These are phyloP conservation scores for Tylopilus sp. DNA, from an alignment of 1,284 basidiomycete species.

Conservation along the genomic window DNA sequence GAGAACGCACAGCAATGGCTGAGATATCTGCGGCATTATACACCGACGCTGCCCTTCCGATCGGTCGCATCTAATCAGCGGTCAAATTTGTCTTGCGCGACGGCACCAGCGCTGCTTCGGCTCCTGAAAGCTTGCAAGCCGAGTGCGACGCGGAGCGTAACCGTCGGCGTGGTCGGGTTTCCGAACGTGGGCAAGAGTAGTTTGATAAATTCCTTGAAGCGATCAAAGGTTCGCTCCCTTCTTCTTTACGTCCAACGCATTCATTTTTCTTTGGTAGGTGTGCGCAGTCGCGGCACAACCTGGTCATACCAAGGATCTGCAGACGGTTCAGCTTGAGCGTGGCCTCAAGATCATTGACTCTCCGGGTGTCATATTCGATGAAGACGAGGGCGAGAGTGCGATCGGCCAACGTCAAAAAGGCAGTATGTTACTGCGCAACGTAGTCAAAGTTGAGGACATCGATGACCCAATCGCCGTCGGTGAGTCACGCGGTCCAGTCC, in stretches of 20 bases:
- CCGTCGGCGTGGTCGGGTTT: constrained; percentile 93
- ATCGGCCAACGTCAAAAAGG: constrained; percentile 54
- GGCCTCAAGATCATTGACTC: constrained; percentile 93
- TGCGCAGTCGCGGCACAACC: constrained; percentile 95
- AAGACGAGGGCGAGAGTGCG: constrained; percentile 50
- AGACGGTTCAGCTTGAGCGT: constrained; percentile 90
- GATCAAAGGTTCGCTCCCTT: constrained; percentile 63
- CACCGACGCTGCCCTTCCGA: constrained; percentile 92
- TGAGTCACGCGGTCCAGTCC: constrained; percentile 36
- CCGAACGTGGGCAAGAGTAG: constrained; percentile 98
- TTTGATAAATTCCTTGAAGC: constrained; percentile 92
- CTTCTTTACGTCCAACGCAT: constrained; percentile 32
- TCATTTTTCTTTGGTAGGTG: constrained; percentile 44
- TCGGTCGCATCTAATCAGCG: constrained; percentile 82
- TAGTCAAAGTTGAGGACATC: constrained; percentile 88
- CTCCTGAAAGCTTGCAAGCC: constrained; percentile 91
- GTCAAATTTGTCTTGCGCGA: constrained; percentile 70
- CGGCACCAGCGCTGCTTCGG: constrained; percentile 79
- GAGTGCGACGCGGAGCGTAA: constrained; percentile 64
- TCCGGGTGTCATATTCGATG: constrained; percentile 92
- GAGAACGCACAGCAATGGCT: constrained; percentile 91
- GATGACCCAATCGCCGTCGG: constrained; percentile 88
- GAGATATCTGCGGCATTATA: constrained; percentile 83
- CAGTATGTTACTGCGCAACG: constrained; percentile 84
- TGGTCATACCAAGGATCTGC: constrained; percentile 93